These are phyloP conservation scores for Fusarium xylarioides DNA, from an alignment of 2,329 filamentous ascomycete species.

Conservation along the genomic window DNA sequence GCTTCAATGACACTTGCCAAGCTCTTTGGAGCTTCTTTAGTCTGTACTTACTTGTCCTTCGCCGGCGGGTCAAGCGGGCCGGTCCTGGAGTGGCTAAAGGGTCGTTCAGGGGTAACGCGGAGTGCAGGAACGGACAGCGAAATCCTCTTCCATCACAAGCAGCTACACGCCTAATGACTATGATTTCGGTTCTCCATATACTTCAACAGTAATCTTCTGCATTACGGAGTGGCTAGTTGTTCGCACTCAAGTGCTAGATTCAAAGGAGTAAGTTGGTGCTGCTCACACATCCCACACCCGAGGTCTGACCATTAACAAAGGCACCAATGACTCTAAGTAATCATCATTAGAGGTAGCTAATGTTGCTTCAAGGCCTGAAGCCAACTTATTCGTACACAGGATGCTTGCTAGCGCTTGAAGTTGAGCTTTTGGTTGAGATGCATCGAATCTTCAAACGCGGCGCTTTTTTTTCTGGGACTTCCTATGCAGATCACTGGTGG, in stretches of 20 bases:
- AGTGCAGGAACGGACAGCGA: background rate
- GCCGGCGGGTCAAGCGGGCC: too few relatives aligned
- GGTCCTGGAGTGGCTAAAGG: background rate
- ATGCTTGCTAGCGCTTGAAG: background rate
- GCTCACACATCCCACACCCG: background rate
- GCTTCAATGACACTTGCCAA: accelerated
- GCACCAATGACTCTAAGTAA: background rate
- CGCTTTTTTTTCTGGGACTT: background rate
- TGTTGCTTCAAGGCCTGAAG: background rate
- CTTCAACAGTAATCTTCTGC: accelerated
- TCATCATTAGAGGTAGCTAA: accelerated
- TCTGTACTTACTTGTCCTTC: background rate
- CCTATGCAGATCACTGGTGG: background rate
- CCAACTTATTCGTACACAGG: accelerated
- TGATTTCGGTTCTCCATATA: accelerated
- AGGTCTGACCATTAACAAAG: too few relatives aligned
- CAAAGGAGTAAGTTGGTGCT: background rate
- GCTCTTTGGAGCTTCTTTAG: accelerated
- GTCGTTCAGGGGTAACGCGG: background rate
- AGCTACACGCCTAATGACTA: background rate
- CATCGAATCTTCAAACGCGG: background rate
- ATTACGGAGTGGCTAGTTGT: too few relatives aligned
- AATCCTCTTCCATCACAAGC: background rate
- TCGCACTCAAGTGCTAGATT: background rate
- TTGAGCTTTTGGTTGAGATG: background rate